Evolutionary conservation across 1,284 basidiomycete species (phyloP).

Genomic region (Ceratobasidium sp.): DNA sequence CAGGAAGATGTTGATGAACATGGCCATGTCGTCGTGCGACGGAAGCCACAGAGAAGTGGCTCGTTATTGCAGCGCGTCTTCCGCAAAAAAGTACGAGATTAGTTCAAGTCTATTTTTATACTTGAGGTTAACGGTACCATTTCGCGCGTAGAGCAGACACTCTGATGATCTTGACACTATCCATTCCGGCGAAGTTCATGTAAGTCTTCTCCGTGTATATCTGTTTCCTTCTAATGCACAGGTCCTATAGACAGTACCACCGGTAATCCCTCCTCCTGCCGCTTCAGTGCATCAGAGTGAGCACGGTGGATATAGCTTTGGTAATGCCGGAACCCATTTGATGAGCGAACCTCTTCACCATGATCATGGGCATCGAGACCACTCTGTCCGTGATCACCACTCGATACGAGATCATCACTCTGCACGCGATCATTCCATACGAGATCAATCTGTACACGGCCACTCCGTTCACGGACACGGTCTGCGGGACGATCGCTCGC

Average conservation of each 20-base stretch:
- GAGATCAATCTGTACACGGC: constrained; percentile 8
- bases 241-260: neutral
- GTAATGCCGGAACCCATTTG: constrained; percentile 19
- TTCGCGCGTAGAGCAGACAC: constrained; percentile 9
- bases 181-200: constrained; percentile 23
- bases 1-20: constrained; percentile 41
- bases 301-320: constrained; percentile 21
- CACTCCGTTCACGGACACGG: constrained; percentile 20
- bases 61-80: constrained; percentile 31
- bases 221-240: neutral
- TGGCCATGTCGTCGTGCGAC: constrained; percentile 3
- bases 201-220: neutral
- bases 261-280: neutral
- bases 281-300: constrained; percentile 1
- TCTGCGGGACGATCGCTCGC: constrained; percentile 21
- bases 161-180: constrained; percentile 29
- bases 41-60: constrained; percentile 2
- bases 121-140: neutral
- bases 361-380: constrained; percentile 1
- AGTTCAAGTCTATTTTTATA: neutral
- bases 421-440: neutral
- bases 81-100: constrained; percentile 38
- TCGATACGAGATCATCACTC: constrained; percentile 18
- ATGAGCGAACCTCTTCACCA: constrained; percentile 26
- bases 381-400: constrained; percentile 11